Evolutionary conservation across 225 moss, liverwort and hornwort genomes (phyloP).

Genomic region (Lunularia cruciata): DNA sequence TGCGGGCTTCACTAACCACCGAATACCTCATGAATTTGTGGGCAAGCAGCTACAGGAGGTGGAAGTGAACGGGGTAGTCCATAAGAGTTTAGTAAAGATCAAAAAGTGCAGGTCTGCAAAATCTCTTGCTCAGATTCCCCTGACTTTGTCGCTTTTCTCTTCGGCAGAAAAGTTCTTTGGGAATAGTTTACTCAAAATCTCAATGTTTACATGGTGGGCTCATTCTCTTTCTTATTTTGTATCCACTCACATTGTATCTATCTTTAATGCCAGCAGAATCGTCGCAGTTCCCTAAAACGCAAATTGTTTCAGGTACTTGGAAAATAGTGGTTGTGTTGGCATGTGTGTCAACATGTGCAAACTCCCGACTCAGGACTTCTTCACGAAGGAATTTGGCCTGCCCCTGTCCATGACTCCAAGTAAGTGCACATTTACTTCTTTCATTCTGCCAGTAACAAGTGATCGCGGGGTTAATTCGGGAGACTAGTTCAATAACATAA

Average conservation of each 20-base stretch:
- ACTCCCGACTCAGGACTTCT: constrained; percentile 94
- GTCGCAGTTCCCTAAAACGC: too few relatives aligned
- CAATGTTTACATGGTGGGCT: too few relatives aligned
- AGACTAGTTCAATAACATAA: too few relatives aligned
- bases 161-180: too few relatives aligned
- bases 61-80: constrained; percentile 81
- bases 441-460: background rate
- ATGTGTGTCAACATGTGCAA: constrained; percentile 99
- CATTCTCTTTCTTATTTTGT: too few relatives aligned
- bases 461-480: background rate
- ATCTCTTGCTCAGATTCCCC: background rate
- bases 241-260: too few relatives aligned
- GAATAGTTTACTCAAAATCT: too few relatives aligned
- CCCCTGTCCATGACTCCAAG: constrained; percentile 96
- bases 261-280: too few relatives aligned
- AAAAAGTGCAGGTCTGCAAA: constrained; percentile 95
- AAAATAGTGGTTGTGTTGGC: constrained; percentile 92
- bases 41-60: constrained; percentile 68
- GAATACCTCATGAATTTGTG: background rate
- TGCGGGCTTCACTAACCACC: background rate
- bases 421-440: constrained; percentile 38
- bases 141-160: too few relatives aligned
- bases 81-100: constrained; percentile 91
- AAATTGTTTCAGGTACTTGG: constrained; percentile 81
- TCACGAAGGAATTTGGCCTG: constrained; percentile 94